Evolutionary conservation across 2,329 filamentous ascomycete genomes (phyloP), one percentile per base, ranked within the genome.

Genomic region (Coleophoma cylindrospora): DNA sequence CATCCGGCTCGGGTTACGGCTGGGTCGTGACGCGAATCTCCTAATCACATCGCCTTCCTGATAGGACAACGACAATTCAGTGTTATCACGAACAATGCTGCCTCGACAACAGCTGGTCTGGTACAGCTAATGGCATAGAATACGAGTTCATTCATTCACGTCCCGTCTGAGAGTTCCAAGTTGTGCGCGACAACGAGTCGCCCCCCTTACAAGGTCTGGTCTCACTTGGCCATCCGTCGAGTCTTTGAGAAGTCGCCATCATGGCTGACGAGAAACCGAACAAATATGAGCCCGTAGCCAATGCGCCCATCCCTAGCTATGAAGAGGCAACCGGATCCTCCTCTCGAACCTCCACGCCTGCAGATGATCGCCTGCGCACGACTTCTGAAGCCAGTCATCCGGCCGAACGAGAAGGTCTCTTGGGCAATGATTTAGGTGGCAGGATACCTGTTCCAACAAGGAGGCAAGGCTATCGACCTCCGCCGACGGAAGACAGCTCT

Each of bases 401-500:
- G 64, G 80, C 81, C 49, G 90, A 95, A 69, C 80, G 86, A 68
- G 86, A 91, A 68, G 87, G 86, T 6, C 80, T 96, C 22, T 76
- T 95, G 38, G 76, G 75, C 48, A 72, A 77, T 49, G 75, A 77
- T 50, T 70, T 69, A 56, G 57, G 67, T 50, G 66, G 64, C 44
- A 59, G 66, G 51, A 63, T 69, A 51, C 61, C 69, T 43, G 54
- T 69, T 45, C 64, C 67, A 37, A 64, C 72, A 50, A 72, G 75
- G 52, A 71, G 73, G 36, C 66, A 67, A 43, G 83, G 83, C 56
- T 96, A 96, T 68, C 84, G 83, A 33, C 80, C 86, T 36, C 91
- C 92, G 1, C 91, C 87, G 1, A 91, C 92, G 68, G 91, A 90
- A 51, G 86, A 84, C 53, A 86, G 91, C 55, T 72, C 73, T 45